phyloP scores from a whole-genome alignment of 257 asterid species.

The Lithospermum erythrorhizon region DNA sequence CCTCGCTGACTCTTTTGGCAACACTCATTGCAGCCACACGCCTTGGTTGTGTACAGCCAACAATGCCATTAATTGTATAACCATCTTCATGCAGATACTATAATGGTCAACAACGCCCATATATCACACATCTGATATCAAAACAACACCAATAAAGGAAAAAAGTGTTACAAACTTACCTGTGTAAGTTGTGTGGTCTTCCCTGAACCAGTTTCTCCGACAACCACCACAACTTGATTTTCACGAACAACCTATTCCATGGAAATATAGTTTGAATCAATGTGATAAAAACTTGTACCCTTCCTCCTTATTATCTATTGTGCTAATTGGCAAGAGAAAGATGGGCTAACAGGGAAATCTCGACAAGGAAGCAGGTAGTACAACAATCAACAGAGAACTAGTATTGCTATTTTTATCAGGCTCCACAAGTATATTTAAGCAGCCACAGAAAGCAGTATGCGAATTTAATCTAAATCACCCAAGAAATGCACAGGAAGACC shows the following conservation, averaged over 20 bases:
- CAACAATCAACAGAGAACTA: too few species aligned
- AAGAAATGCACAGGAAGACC: neutral
- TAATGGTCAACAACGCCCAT: constrained; percentile 15
- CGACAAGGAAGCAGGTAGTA: neutral
- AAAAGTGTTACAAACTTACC: constrained; percentile 26
- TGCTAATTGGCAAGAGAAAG: neutral
- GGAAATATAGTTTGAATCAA: neutral
- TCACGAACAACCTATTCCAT: constrained; percentile 72
- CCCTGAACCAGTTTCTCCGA: constrained; percentile 99
- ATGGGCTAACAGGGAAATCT: neutral
- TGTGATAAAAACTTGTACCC: neutral
- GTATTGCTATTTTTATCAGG: too few species aligned
- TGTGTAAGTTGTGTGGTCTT: constrained; percentile 95
- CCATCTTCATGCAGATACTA: constrained; percentile 91
- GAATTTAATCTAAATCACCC: neutral
- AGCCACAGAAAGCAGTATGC: too few species aligned
- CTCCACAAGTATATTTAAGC: too few species aligned
- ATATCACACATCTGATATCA: constrained; percentile 8
- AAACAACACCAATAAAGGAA: neutral
- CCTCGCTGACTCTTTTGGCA: constrained; percentile 97
- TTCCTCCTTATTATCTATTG: neutral
- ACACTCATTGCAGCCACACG: constrained; percentile 99
- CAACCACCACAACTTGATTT: constrained; percentile 91
- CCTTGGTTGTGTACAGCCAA: constrained; percentile 98
- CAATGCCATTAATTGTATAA: constrained; percentile 55